phyloP scores from a whole-genome alignment of 2,329 filamentous ascomycete genomes.

The Pseudocercospora eumusae region DNA sequence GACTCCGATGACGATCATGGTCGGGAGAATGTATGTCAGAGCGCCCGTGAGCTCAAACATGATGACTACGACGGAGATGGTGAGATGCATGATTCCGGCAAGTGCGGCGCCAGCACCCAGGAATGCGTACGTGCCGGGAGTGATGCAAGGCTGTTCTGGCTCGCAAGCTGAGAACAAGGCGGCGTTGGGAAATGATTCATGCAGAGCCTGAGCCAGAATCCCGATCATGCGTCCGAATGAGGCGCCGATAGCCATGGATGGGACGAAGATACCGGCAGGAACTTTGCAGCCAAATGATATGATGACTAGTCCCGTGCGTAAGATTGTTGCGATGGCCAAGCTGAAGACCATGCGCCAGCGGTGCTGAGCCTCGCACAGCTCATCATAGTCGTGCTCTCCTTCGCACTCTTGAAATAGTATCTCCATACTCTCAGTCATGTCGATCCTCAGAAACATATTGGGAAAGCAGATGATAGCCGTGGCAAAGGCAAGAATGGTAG shows the following conservation, averaged over 20 bases:
- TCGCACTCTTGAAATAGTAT: slow-evolving; percentile 94
- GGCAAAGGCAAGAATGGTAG: slow-evolving; percentile 74
- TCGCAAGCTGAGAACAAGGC: slow-evolving; percentile 85
- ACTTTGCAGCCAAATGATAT: slow-evolving; percentile 98
- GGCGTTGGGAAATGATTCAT: slow-evolving; percentile 79
- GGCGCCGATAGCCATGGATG: slow-evolving; percentile 95
- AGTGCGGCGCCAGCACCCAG: slow-evolving; percentile 88
- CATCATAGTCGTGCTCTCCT: slow-evolving; percentile 82
- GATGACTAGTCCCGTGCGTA: slow-evolving; percentile 83
- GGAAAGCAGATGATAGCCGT: slow-evolving; percentile 96
- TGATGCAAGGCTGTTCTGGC: slow-evolving; percentile 93
- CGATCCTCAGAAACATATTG: slow-evolving; percentile 90
- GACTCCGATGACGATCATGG: slow-evolving; percentile 97
- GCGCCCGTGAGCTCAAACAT: slow-evolving; percentile 99
- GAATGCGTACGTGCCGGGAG: slow-evolving; percentile 94
- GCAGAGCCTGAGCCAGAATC: slow-evolving; percentile 85
- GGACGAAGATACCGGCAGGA: slow-evolving; percentile 95
- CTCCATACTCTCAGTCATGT: slow-evolving; percentile 99
- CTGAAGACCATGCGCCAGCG: slow-evolving; percentile 78
- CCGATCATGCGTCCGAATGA: slow-evolving; percentile 93
- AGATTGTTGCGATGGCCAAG: slow-evolving; percentile 73
- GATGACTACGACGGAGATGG: slow-evolving; percentile 94
- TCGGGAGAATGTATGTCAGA: slow-evolving; percentile 92
- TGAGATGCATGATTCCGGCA: slow-evolving; percentile 97
- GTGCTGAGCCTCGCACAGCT: slow-evolving; percentile 77